Percentiles rank a stretch among this genome's conserved stretches.
Evolutionary conservation across 2,329 filamentous ascomycete genomes (phyloP).

Genomic region (Gremmenia infestans): DNA sequence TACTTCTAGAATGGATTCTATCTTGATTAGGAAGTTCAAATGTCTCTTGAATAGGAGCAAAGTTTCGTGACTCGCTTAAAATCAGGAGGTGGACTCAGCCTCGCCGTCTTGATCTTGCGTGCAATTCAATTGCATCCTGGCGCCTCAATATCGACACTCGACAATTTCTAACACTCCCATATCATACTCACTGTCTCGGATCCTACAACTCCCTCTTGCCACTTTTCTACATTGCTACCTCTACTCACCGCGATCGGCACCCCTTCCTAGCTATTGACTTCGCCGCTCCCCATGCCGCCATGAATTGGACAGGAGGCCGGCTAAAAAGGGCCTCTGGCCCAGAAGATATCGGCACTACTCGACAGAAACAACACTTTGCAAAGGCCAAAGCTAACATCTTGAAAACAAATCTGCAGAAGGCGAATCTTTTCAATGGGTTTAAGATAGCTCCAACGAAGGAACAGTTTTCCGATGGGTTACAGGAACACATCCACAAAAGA

Average conservation of each 20-base stretch:
- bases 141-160: too few species aligned
- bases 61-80: too few species aligned
- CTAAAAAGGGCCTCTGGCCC: conserved; percentile 38
- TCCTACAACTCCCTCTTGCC: neutral
- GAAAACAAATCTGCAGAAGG: conserved; percentile 18
- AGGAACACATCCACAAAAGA: conserved; percentile 1
- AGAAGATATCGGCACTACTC: conserved; percentile 32
- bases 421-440: conserved; percentile 27
- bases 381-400: conserved; percentile 35
- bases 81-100: too few species aligned
- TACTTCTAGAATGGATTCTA: too few species aligned
- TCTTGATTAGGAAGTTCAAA: too few species aligned
- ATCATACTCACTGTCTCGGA: neutral
- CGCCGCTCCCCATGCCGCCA: conserved; percentile 17
- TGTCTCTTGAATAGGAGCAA: too few species aligned
- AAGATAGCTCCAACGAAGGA: conserved; percentile 30
- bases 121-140: too few species aligned
- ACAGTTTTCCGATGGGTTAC: conserved; percentile 13
- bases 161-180: neutral
- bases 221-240: neutral
- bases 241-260: neutral
- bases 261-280: too few species aligned
- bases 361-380: conserved; percentile 45
- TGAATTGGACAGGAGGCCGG: conserved; percentile 49
- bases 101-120: too few species aligned